Base-by-base conservation (phyloP, 495 filamentous ascomycete species). In the Evernia prunastri region DNA sequence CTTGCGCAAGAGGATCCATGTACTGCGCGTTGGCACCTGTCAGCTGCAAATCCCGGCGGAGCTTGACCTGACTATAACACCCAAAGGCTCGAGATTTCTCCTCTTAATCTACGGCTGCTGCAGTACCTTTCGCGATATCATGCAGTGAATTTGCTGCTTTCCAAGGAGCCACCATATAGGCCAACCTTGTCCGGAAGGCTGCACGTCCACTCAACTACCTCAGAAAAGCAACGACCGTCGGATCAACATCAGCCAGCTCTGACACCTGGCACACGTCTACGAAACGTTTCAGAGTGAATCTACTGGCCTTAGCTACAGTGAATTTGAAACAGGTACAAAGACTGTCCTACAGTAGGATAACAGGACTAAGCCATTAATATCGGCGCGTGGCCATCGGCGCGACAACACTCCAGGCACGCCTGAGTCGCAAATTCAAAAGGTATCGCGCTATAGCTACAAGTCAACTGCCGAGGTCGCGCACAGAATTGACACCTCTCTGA, bases 221-320 rank as follows among this genome's bases (percentile, higher is more conserved):
- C 45, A 20, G 49, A 53, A 53, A 29, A 53, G 51, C 51, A 33
- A 33, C 51, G 29, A 35, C 51, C 6, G 51, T 31, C 51, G n/a
- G 51, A 54, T 33, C 51, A 54, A 54, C 29, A 54, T 20, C 29
- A 54, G 51, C 51, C 51, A 31, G 27, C 29, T 54, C 51, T 54
- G 51, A 54, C 27, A 54, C 27, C 29, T n/a, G 51, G 29, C 29
- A 10, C 29, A 33, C 29, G 29, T n/a, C 17, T 35, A 33, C 27
- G 18, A 7, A 51, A 1, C 49, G 29, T 54, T 33, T 54, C 29
- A 54, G 51, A 54, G 51, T 6, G 20, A 54, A 35, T 10, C 4
- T 54, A 33, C 17, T 15, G 51, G 29, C 51, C 29, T 54, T 10
- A 33, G 27, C 25, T 54, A 9, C 29, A 33, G 27, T 20, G 6